phyloP scores from a whole-genome alignment of 768 basidiomycete species.

The Udeniomyces megalosporus region DNA sequence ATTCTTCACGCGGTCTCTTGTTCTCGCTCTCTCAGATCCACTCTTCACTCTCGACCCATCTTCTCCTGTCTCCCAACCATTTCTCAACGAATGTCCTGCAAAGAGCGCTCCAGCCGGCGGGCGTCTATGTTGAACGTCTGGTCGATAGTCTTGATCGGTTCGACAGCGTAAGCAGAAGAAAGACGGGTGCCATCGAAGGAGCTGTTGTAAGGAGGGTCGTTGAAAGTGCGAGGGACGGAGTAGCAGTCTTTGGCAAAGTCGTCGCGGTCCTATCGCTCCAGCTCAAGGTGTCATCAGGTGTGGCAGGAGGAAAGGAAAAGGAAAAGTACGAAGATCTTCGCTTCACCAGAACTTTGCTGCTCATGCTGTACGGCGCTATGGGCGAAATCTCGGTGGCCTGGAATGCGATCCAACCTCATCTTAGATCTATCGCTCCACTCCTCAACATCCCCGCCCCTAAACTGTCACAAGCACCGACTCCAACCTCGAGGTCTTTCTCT shows the following conservation, averaged over 20 bases:
- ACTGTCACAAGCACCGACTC: slow-evolving; percentile 33
- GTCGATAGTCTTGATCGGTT: slow-evolving; percentile 83
- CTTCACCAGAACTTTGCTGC: slow-evolving; percentile 66
- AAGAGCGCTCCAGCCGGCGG: slow-evolving; percentile 74
- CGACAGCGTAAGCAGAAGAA: slow-evolving; percentile 55
- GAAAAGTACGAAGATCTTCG: slow-evolving; percentile 50
- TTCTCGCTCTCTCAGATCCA: slow-evolving; percentile 86
- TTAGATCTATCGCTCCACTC: slow-evolving; percentile 52
- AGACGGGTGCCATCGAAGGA: slow-evolving; percentile 18
- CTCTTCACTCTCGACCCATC: slow-evolving; percentile 73
- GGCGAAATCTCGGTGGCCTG: slow-evolving; percentile 78
- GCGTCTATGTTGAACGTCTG: slow-evolving; percentile 59
- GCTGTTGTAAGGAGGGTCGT: slow-evolving; percentile 58
- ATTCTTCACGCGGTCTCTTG: slow-evolving; percentile 79
- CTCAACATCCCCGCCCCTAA: no score
- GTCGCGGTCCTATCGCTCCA: slow-evolving; percentile 66
- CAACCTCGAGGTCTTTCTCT: not conserved
- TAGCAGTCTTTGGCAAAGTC: slow-evolving; percentile 73
- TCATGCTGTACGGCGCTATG: slow-evolving; percentile 75
- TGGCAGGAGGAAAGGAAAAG: not conserved
- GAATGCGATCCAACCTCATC: slow-evolving; percentile 54
- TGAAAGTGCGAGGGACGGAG: slow-evolving; percentile 67
- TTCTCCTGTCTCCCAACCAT: slow-evolving; percentile 64
- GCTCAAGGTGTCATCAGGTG: slow-evolving; percentile 39
- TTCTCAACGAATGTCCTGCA: slow-evolving; percentile 60